phyloP scores from a whole-genome alignment of 192 early-diverging fungal species.

The Cetraspora pellucida region DNA sequence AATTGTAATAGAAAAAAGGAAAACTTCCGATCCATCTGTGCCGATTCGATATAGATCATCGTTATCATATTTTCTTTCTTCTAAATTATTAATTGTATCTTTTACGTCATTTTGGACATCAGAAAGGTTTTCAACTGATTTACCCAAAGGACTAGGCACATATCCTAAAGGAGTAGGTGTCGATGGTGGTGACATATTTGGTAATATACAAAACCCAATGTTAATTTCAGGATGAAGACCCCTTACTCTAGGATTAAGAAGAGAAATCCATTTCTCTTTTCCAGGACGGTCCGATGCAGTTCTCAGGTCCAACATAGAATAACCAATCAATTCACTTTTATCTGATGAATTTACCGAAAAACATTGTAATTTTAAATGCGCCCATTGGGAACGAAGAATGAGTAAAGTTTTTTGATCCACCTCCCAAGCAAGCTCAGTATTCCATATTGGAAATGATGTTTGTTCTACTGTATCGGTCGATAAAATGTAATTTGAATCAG shows the following conservation, averaged over 20 bases:
- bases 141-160: not conserved
- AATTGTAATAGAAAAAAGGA: conserved; percentile 32
- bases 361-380: conserved; percentile 49
- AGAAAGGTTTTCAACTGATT: not conserved
- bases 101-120: not conserved
- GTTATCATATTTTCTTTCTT: not conserved
- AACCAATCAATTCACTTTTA: conserved; percentile 43
- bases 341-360: conserved; percentile 43
- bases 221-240: conserved; percentile 46
- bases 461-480: conserved; percentile 49
- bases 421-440: conserved; percentile 53
- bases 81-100: not conserved
- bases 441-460: conserved; percentile 47
- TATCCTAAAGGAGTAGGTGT: not conserved
- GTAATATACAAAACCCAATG: conserved; percentile 41
- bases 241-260: conserved; percentile 37
- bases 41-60: conserved; percentile 25
- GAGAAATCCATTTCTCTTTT: conserved; percentile 41
- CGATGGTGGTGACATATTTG: conserved; percentile 25
- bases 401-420: conserved; percentile 48
- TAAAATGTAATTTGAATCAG: conserved; percentile 45
- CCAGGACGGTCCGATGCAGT: conserved; percentile 35
- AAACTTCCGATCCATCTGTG: not conserved
- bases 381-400: conserved; percentile 44
- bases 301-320: conserved; percentile 45